Evolutionary conservation across 331 rosid species (phyloP), one percentile per base, ranked within the genome.

Genomic region (Prunus yedoensis): DNA sequence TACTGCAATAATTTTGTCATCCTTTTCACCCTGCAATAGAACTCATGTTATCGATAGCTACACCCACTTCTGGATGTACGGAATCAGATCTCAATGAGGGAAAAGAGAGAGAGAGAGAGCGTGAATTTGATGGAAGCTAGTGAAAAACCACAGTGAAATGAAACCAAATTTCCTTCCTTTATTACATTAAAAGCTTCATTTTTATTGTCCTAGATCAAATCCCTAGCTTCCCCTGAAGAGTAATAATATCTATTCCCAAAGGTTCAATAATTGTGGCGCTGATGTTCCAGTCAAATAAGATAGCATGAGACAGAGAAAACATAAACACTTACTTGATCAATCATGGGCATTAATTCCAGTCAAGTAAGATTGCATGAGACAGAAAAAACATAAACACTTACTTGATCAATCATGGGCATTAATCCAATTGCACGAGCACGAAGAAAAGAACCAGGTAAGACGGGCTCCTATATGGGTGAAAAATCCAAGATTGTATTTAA

Each of bases 331-430:
- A 94, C 99, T 92, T 92, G 99, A 82, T 94, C 99, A 88, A 94
- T 85, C 99, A 92, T 94, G n/a, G 99, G 30, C 30, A 28, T 28
- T 28, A 28, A 28, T 16, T 45, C 54, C 46, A 66, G 71, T 58
- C 53, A 66, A 56, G 27, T 23, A 43, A 30, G 14, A 43, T 10
- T 10, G n/a, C 10, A 16, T 41, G 11, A 67, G 54, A 51, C 35
- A 75, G 43, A 18, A 14, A 56, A 60, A 41, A 41, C 9, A 0
- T 18, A 21, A 5, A 3, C 18, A 23, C 77, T 47, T 82, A 94
- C 99, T 92, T 94, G 99, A 82, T 94, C 99, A 88, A 94, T 85
- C 99, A 92, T 94, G 20, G 99, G 99, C 99, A 94, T 94, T 79
- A 94, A 75, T 80, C 97, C 97, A 76, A 94, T 91, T 69, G 99